Percentiles rank a stretch among this genome's conserved stretches.
Conservation (phyloP, 2,329 filamentous ascomycete genomes). For the Passalora sequoiae region DNA sequence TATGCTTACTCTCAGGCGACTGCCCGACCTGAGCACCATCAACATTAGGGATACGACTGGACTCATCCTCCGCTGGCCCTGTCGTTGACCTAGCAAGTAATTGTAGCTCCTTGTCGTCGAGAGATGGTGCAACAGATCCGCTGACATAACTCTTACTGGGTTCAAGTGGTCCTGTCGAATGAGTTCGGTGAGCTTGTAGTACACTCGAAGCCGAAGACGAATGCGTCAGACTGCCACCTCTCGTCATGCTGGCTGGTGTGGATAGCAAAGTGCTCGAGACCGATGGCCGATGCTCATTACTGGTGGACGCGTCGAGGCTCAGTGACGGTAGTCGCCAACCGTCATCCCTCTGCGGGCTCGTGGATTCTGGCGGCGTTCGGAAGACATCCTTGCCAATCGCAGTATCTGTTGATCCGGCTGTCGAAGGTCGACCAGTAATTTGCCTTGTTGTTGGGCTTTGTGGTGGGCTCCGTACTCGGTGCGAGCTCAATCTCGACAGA, state of each 20-base stretch:
- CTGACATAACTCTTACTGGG: conserved; percentile 9
- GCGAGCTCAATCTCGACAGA: conserved; percentile 22
- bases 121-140: conserved; percentile 19
- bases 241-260: conserved; percentile 18
- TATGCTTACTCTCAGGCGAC: conserved; percentile 28
- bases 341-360: conserved; percentile 20
- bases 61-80: conserved; percentile 4
- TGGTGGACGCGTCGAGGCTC: conserved; percentile 26
- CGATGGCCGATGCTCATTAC: conserved; percentile 32
- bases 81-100: conserved; percentile 22
- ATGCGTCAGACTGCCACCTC: conserved; percentile 23
- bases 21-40: conserved; percentile 20
- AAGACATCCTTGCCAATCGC: conserved; percentile 39
- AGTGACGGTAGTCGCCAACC: conserved; percentile 34
- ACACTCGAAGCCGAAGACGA: conserved; percentile 30
- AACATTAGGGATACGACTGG: conserved; percentile 9
- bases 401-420: conserved; percentile 30
- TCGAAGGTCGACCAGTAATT: conserved; percentile 19
- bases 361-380: conserved; percentile 43
- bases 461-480: conserved; percentile 17
- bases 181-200: conserved; percentile 19
- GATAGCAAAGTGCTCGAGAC: conserved; percentile 29
- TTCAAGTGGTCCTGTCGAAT: conserved; percentile 23
- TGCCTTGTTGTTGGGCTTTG: conserved; percentile 24
- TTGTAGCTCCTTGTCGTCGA: conserved; percentile 24